Base-by-base conservation (phyloP, 2,329 filamentous ascomycete genomes). In the Daldinia eschscholtzii region DNA sequence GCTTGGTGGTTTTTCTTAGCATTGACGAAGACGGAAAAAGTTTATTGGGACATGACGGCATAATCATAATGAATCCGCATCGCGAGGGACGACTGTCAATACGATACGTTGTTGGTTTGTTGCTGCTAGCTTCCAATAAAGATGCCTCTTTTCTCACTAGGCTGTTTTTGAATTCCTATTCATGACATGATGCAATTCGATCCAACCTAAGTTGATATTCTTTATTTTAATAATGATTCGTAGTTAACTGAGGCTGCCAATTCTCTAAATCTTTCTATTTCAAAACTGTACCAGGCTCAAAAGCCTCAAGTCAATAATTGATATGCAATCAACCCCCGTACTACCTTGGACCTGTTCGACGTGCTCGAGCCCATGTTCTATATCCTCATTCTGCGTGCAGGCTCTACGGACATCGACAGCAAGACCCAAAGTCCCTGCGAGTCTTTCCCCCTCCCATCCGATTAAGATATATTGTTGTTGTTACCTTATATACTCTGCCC, bases 211-310 rank as follows among this genome's bases (percentile, higher is more conserved):
- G 10, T 35, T 33, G 20, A 18, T 13, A 20, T 18, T 57, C 2
- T 13, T 57, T 41, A 13, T 3, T 26, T 33, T 33, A 6, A 33
- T 13, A 12, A 48, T 41, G 23, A 53, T 55, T 57, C 50, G 18
- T 61, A 58, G 59, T 61, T 26, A 37, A 50, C 62, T 60, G 23
- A 58, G 44, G 18, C 28, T 64, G 48, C 20, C 61, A 55, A 61
- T 67, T 33, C 55, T 64, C 48, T 48, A 28, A 48, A 2, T 55
- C 57, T 67, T 55, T 65, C 68, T 63, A 68, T 55, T 58, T 59
- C 61, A 61, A 64, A 68, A 63, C 64, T 42, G 55, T 44, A 59
- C 61, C 64, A 64, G 48, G 39, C 15, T 44, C 30, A 26, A 39
- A 44, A 46, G 57, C 42, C 33, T 44, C 33, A 62, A 64, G 60